Conservation (phyloP, 2,329 filamentous ascomycete species). For the Aureobasidium sp. region DNA sequence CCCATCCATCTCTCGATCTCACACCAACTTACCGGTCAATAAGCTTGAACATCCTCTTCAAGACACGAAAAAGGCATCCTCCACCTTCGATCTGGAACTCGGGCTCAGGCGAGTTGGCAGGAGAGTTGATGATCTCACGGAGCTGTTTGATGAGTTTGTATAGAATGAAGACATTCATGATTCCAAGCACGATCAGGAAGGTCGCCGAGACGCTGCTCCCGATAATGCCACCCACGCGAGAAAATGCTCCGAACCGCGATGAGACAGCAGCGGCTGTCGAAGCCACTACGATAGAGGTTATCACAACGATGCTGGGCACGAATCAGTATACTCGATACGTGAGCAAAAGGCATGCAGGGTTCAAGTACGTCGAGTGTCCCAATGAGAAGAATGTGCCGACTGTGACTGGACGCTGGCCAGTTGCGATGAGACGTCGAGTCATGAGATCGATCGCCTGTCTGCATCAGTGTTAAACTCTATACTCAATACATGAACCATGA, state of each 20-base stretch:
- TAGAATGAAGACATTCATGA: slow-evolving; percentile 80
- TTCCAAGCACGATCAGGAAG: slow-evolving; percentile 72
- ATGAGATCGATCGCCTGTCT: slow-evolving; percentile 77
- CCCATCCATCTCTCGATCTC: neutral
- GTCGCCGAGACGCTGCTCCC: slow-evolving; percentile 78
- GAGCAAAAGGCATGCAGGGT: neutral
- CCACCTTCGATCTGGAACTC: slow-evolving; percentile 65
- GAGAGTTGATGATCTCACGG: slow-evolving; percentile 46
- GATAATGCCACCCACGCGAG: slow-evolving; percentile 74
- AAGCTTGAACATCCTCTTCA: slow-evolving; percentile 68
- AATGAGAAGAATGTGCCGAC: slow-evolving; percentile 93
- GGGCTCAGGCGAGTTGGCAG: slow-evolving; percentile 25
- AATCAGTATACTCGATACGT: neutral
- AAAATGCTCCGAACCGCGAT: slow-evolving; percentile 70
- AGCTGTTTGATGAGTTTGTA: slow-evolving; percentile 66
- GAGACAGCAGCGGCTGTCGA: slow-evolving; percentile 79
- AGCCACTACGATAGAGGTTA: slow-evolving; percentile 86
- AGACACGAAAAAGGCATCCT: slow-evolving; percentile 62
- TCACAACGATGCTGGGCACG: slow-evolving; percentile 59
- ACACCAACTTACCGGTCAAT: slow-evolving; percentile 41
- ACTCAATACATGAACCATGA: neutral
- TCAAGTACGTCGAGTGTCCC: slow-evolving; percentile 66
- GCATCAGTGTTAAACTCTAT: neutral
- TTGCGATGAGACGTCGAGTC: slow-evolving; percentile 79
- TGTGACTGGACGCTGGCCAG: slow-evolving; percentile 76